Base-by-base conservation (phyloP, 441 rosid species). In the Pelargonium citronellum region DNA sequence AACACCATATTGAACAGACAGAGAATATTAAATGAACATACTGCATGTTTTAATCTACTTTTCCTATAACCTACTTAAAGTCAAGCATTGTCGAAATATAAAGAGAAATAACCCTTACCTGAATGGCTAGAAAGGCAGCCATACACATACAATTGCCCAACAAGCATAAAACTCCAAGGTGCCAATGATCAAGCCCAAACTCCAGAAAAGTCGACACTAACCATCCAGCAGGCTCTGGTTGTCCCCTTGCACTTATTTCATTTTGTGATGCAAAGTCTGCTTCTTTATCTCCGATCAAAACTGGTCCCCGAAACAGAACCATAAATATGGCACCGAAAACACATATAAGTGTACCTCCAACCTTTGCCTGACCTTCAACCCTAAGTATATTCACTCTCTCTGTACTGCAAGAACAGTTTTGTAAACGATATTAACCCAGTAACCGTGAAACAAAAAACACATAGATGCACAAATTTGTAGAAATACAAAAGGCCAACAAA, bases 121-220 rank as follows among this genome's bases (percentile, higher is more conserved):
- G 97, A 76, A 91, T 83, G 75, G 93, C 97, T 34, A 92, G 83
- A 78, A 88, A 95, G 67, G 91, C 82, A 72, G 98, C 98, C 99
- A 95, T 95, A 85, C 98, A 88, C 80, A 92, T 84, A 77, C 99
- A 95, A 81, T 92, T 95, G 66, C 97, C 98, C 41, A 95, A 82
- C 76, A 95, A 81, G 83, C 98, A 92, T 70, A 92, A 75, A 78
- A 95, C 97, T 72, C 99, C 99, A 22, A 95, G 83, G 81, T 91
- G 95, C 89, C 89, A 88, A 57, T 73, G 78, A 51, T 88, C 93
- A 55, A 92, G 77, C 16, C 96, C 97, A 75, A 88, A 70, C 68
- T 82, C 84, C 10, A 85, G 66, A 69, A 90, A 81, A 78, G 79
- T 80, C 71, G 87, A 72, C 79, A 92, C 64, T 74, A 91, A 73